These are phyloP conservation scores for Stenogyne calaminthoides DNA, from an alignment of 305 asterid genomes.

Conservation along the genomic window DNA sequence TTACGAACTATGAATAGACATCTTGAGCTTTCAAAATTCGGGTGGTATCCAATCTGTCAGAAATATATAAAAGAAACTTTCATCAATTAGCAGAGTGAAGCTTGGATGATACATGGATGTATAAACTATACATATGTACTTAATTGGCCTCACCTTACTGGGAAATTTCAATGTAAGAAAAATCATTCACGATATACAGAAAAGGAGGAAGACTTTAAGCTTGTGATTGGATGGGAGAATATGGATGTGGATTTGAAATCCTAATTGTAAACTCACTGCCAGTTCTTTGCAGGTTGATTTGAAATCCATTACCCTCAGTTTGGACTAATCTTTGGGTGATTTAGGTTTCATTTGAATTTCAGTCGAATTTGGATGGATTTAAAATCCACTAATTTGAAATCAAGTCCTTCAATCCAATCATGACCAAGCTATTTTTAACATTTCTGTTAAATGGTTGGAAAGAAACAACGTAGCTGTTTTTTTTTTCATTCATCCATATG, in stretches of 20 bases:
- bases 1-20: slow-evolving; percentile 88
- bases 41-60: slow-evolving; percentile 91
- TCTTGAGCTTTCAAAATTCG: slow-evolving; percentile 73
- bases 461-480: too few relatives aligned
- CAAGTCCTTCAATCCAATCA: not conserved
- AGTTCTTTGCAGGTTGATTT: not conserved
- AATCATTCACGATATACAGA: not conserved
- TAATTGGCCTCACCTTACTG: not conserved
- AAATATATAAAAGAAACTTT: slow-evolving; percentile 31
- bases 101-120: not conserved
- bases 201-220: not conserved
- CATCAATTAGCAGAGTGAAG: slow-evolving; percentile 19
- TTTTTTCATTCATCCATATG: not conserved
- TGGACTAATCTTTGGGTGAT: not conserved
- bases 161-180: not conserved
- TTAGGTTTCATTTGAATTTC: not conserved
- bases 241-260: not conserved
- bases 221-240: not conserved
- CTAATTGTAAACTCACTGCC: not conserved
- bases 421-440: not conserved
- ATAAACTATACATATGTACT: not conserved
- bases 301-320: not conserved
- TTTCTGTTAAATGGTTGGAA: not conserved
- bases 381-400: not conserved
- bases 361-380: not conserved